Percentiles rank a stretch among this genome's conserved stretches.
phyloP scores from a whole-genome alignment of 495 filamentous ascomycete species.

The Pyrenopolyporus hunteri region DNA sequence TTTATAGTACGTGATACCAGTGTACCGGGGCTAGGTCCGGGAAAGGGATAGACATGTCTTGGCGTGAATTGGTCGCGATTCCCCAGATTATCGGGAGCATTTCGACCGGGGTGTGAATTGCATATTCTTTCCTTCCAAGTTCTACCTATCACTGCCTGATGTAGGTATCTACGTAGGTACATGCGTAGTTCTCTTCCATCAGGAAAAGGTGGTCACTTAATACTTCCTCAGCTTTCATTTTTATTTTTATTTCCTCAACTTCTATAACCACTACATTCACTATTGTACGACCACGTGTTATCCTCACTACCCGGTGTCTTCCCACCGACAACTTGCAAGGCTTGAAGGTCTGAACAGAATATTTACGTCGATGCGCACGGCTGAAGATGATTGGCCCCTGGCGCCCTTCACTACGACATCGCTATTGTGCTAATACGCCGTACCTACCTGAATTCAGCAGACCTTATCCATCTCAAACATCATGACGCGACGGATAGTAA shows the following conservation, averaged over 20 bases:
- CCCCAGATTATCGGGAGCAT: slow-evolving; percentile 35
- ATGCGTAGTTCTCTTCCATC: too few relatives aligned
- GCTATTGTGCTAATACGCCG: slow-evolving; percentile 36
- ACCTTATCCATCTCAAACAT: slow-evolving; percentile 31
- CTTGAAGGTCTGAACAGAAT: slow-evolving; percentile 15
- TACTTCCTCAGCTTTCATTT: background rate
- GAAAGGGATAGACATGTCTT: slow-evolving; percentile 29
- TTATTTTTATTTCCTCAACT: background rate
- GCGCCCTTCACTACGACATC: slow-evolving; percentile 36
- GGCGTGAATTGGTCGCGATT: slow-evolving; percentile 32
- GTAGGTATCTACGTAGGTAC: too few relatives aligned
- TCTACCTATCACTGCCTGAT: too few relatives aligned
- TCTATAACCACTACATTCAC: background rate
- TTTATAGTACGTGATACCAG: background rate
- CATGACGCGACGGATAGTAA: slow-evolving; percentile 57
- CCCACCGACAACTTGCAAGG: slow-evolving; percentile 8
- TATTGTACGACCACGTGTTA: background rate
- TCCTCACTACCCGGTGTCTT: background rate
- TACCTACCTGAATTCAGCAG: slow-evolving; percentile 19
- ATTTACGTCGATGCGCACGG: slow-evolving; percentile 32
- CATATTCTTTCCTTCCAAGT: slow-evolving; percentile 16
- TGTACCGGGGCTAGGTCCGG: slow-evolving; percentile 18
- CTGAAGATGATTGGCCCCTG: slow-evolving; percentile 39
- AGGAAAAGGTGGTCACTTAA: too few relatives aligned
- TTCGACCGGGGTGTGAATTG: slow-evolving; percentile 22